phyloP scores from a whole-genome alignment of 805 yeast species.

The Saccharomycopsis sp. region DNA sequence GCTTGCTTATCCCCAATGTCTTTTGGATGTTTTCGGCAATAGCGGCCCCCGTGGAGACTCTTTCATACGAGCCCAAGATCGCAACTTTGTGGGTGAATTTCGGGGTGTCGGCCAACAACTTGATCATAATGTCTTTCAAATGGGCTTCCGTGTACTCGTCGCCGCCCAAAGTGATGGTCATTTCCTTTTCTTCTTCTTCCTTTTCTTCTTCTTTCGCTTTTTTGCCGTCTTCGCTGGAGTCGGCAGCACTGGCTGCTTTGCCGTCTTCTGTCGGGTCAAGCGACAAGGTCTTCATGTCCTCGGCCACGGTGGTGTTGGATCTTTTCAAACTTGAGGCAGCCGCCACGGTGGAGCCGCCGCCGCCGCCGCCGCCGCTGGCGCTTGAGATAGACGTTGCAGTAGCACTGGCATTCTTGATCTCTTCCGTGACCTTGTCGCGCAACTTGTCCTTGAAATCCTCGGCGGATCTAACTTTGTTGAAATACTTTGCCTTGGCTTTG shows the following conservation, averaged over 20 bases:
- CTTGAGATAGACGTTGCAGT: neutral
- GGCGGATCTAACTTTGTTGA: slow-evolving; percentile 64
- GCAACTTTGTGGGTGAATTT: slow-evolving; percentile 50
- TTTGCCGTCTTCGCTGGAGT: slow-evolving; percentile 29
- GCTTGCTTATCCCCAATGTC: slow-evolving; percentile 34
- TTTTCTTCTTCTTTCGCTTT: slow-evolving; percentile 30
- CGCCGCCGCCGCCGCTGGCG: neutral
- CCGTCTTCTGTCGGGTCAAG: slow-evolving; percentile 22
- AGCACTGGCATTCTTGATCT: slow-evolving; percentile 10
- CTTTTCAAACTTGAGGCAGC: slow-evolving; percentile 13
- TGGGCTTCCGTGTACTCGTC: slow-evolving; percentile 32
- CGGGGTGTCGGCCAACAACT: slow-evolving; percentile 42
- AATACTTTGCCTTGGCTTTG: slow-evolving; percentile 54
- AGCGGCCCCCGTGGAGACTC: slow-evolving; percentile 51
- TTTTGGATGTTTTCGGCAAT: slow-evolving; percentile 52
- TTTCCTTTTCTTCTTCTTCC: slow-evolving; percentile 23
- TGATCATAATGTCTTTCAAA: slow-evolving; percentile 33
- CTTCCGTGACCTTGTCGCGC: slow-evolving; percentile 31
- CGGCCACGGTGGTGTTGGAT: slow-evolving; percentile 20
- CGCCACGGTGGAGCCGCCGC: neutral
- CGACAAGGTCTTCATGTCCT: slow-evolving; percentile 19
- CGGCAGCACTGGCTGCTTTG: slow-evolving; percentile 24
- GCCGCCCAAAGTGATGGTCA: slow-evolving; percentile 30
- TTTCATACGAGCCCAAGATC: slow-evolving; percentile 57
- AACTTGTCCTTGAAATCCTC: slow-evolving; percentile 52